phyloP scores from a whole-genome alignment of 768 basidiomycete species.

The Naematelia aurantialba region DNA sequence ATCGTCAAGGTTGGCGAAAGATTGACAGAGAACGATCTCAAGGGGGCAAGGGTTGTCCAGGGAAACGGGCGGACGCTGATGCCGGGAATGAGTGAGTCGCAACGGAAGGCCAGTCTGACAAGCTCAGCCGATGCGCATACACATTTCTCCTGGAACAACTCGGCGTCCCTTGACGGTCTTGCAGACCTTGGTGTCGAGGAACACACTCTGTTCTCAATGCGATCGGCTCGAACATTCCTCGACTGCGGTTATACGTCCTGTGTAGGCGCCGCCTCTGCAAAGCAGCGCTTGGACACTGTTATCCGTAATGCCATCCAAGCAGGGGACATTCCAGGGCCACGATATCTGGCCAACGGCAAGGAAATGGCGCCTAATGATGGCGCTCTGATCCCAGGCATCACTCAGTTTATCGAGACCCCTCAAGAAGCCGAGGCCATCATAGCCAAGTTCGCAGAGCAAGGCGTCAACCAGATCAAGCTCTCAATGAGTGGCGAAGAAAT shows the following conservation, averaged over 20 bases:
- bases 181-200: slow-evolving; percentile 6
- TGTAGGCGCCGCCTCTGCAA: slow-evolving; percentile 8
- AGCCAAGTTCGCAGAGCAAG: neutral
- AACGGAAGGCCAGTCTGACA: neutral
- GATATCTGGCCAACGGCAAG: slow-evolving; percentile 2
- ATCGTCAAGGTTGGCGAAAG: slow-evolving; percentile 3
- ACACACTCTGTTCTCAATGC: slow-evolving; percentile 6
- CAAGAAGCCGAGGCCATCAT: slow-evolving; percentile 1
- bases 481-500: slow-evolving; percentile 8
- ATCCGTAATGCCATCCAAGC: slow-evolving; percentile 3
- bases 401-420: slow-evolving; percentile 5
- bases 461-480: slow-evolving; percentile 10
- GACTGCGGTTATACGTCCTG: slow-evolving; percentile 7
- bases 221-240: slow-evolving; percentile 2
- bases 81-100: slow-evolving; percentile 6
- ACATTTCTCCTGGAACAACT: slow-evolving; percentile 10
- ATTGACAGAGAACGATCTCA: neutral
- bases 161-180: slow-evolving; percentile 6
- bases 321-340: slow-evolving; percentile 6
- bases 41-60: neutral
- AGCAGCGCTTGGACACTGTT: slow-evolving; percentile 1
- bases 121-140: slow-evolving; percentile 6
- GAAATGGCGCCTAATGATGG: slow-evolving; percentile 7
- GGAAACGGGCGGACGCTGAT: neutral
- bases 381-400: slow-evolving; percentile 5